Conservation (phyloP, 148 eudicot species). For the Chenopodium quinoa region DNA sequence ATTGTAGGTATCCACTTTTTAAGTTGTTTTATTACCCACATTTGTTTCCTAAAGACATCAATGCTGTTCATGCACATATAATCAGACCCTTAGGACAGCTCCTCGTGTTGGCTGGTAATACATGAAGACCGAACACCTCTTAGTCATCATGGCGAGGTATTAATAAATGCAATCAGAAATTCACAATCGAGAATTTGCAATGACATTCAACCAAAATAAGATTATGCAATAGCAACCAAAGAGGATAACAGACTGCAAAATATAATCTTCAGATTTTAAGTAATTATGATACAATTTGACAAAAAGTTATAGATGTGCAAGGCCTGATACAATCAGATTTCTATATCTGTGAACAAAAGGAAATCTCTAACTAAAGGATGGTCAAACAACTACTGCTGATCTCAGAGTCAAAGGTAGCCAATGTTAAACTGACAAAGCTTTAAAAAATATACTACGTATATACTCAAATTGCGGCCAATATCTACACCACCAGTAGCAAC, state of each 20-base stretch:
- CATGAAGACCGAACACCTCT: not conserved
- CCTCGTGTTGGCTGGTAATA: not conserved
- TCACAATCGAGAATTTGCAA: not conserved
- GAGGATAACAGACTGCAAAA: not conserved
- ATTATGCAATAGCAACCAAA: not conserved
- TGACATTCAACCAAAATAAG: not conserved
- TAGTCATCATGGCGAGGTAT: not conserved
- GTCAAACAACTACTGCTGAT: too few relatives aligned
- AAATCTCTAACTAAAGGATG: too few relatives aligned
- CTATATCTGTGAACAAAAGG: too few relatives aligned
- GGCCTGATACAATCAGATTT: not conserved
- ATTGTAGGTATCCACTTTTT: not conserved
- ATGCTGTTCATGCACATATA: not conserved
- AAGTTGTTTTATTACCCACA: conserved; percentile 4
- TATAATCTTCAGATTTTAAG: not conserved
- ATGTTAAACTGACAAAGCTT: not conserved
- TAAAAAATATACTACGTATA: too few relatives aligned
- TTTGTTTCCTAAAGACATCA: not conserved
- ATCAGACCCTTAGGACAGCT: not conserved
- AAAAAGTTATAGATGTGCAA: not conserved
- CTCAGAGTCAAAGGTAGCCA: not conserved
- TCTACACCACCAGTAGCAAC: not conserved
- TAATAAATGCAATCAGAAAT: not conserved
- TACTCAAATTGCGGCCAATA: not conserved
- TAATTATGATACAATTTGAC: not conserved